A percentile compares a stretch with the other conserved stretches of the same genome.
phyloP scores from a whole-genome alignment of 2,329 filamentous ascomycete species.

The Aspergillus sp. region DNA sequence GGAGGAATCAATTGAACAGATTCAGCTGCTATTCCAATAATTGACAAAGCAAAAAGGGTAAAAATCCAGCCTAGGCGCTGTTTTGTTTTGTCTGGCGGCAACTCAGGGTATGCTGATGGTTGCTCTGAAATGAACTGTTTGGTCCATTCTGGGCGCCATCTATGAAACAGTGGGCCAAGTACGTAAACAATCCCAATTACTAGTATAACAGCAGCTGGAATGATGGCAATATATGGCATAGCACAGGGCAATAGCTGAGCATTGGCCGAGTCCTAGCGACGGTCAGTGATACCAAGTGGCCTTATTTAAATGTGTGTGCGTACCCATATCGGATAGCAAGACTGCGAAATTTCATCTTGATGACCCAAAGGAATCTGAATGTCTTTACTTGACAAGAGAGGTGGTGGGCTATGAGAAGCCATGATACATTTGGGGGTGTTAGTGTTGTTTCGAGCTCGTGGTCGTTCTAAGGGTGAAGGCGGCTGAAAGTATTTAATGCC shows the following conservation, averaged over 20 bases:
- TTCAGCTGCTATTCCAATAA: slow-evolving; percentile 31
- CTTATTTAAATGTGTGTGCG: not conserved
- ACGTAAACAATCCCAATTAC: slow-evolving; percentile 24
- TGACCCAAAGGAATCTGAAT: not conserved
- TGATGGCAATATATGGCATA: slow-evolving; percentile 26
- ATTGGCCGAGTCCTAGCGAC: slow-evolving; percentile 30
- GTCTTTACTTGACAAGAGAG: not conserved
- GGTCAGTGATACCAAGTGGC: slow-evolving; percentile 6
- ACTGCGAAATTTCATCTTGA: not conserved
- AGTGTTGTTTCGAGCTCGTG: no score
- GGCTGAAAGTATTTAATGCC: no score
- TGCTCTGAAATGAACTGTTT: slow-evolving; percentile 48
- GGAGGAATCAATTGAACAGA: slow-evolving; percentile 21
- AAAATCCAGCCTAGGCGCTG: slow-evolving; percentile 29
- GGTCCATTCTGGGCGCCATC: slow-evolving; percentile 46
- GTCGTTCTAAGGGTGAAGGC: no score
- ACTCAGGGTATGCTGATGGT: slow-evolving; percentile 19
- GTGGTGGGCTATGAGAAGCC: not conserved
- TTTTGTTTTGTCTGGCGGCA: slow-evolving; percentile 26
- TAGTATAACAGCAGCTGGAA: slow-evolving; percentile 22
- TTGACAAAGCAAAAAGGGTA: slow-evolving; percentile 34
- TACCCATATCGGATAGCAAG: slow-evolving; percentile 17
- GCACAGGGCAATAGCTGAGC: slow-evolving; percentile 31
- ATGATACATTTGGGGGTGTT: no score
- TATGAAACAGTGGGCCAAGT: slow-evolving; percentile 15